A percentile compares a stretch with the other conserved stretches of the same genome.
Evolutionary conservation across 768 basidiomycete species (phyloP).

Genomic region (Neoboletus subvelutipes): DNA sequence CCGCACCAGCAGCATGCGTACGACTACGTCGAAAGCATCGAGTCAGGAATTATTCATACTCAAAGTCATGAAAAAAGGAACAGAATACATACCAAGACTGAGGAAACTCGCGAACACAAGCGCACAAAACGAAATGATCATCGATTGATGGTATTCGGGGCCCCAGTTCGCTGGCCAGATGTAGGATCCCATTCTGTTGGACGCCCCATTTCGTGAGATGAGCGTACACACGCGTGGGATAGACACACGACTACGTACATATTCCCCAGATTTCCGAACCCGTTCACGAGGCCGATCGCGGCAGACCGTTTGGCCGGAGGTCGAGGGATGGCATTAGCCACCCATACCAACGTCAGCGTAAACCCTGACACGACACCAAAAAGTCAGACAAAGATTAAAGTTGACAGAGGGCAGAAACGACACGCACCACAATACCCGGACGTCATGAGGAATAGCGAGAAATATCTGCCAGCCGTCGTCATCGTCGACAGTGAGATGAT

Average conservation of each 20-base stretch:
- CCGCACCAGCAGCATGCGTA: conserved; percentile 42
- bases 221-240: background rate
- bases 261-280: conserved; percentile 56
- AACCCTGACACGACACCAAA: conserved; percentile 28
- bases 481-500: conserved; percentile 59
- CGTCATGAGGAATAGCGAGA: conserved; percentile 65
- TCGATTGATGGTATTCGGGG: conserved; percentile 60
- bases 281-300: conserved; percentile 63
- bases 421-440: conserved; percentile 45
- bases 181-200: conserved; percentile 55
- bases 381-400: background rate
- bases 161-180: conserved; percentile 62
- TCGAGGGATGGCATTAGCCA: conserved; percentile 57
- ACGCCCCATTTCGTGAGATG: background rate
- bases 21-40: conserved; percentile 27
- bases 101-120: conserved; percentile 36
- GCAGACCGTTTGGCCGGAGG: conserved; percentile 56
- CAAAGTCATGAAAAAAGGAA: background rate
- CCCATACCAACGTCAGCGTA: conserved; percentile 56
- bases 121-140: conserved; percentile 49
- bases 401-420: background rate
- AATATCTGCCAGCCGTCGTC: conserved; percentile 52
- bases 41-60: background rate
- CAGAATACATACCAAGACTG: conserved; percentile 33
- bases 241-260: conserved; percentile 39